Evolutionary conservation across 2,329 filamentous ascomycete genomes (phyloP), one percentile per base, ranked within the genome.

Genomic region (Colletotrichum cereale): DNA sequence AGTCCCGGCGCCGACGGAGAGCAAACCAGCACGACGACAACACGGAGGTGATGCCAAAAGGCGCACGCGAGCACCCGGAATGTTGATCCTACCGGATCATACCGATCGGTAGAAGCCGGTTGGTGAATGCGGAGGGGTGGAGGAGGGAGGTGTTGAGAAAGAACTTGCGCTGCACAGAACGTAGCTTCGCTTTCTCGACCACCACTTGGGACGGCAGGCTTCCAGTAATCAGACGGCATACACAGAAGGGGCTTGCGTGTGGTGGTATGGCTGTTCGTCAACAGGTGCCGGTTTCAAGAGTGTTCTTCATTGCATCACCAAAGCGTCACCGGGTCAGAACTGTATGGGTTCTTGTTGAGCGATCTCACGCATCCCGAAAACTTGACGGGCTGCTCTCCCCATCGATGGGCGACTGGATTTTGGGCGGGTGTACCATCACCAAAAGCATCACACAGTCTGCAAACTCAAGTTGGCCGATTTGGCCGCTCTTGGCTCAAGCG

Each of bases 71-170:
- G 42, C n/a, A 63, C 29, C 31, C 11, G 16, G 34, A 42, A 21
- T 6, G 16, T 31, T 31, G 34, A 26, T 31, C 14, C 11, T 42
- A 42, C 47, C 65, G 58, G 34, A 26, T 31, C 14, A 5, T 42
- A 42, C 47, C 65, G 58, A 34, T 60, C 58, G 63, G 34, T 44
- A 52, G 58, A 71, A 63, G 38, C 68, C 24, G 31, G 38, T 47
- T 53, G 68, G 52, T 38, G 68, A 61, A 31, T 2, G 24, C 11
- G 62, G 47, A 44, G 21, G n/a, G 64, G 40, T 47, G 60, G 38
- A 29, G 60, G 44, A 56, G 40, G 56, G 18, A 31, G n/a, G 5
- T n/a, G 24, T 7, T 14, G 21, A 36, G 18, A 29, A 62, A 47
- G 31, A 36, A 36, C 24, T 50, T 56, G 38, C 18, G n/a, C 29